These are phyloP conservation scores for Syncephalis plumigaleata DNA, from an alignment of 371 early-diverging fungal species.

Conservation along the genomic window DNA sequence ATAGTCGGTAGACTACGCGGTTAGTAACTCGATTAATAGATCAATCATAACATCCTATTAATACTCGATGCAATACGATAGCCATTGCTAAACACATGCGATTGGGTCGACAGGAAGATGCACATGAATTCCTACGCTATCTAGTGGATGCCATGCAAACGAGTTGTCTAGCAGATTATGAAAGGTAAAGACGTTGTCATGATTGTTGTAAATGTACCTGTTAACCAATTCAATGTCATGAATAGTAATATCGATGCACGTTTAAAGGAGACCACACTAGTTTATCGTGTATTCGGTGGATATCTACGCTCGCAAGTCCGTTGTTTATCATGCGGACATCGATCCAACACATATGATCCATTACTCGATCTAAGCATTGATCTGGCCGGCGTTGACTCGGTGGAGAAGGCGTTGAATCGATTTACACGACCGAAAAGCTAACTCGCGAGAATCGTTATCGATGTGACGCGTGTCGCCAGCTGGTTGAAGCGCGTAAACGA, in stretches of 20 bases:
- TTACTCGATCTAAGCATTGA: slow-evolving; percentile 66
- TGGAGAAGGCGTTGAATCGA: slow-evolving; percentile 43
- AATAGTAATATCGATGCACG: slow-evolving; percentile 35
- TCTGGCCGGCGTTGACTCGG: slow-evolving; percentile 30
- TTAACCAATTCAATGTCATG: neutral
- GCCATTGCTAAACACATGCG: slow-evolving; percentile 57
- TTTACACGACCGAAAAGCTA: slow-evolving; percentile 46
- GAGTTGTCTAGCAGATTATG: slow-evolving; percentile 24
- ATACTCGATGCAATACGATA: slow-evolving; percentile 3
- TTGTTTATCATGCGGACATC: slow-evolving; percentile 52
- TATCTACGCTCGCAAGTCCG: slow-evolving; percentile 55
- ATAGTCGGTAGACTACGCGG: slow-evolving; percentile 49
- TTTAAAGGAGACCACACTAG: slow-evolving; percentile 51
- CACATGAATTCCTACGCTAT: slow-evolving; percentile 74
- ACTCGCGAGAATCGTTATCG: slow-evolving; percentile 36
- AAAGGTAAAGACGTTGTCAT: too few relatives aligned
- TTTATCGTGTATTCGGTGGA: slow-evolving; percentile 72
- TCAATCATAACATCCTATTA: neutral
- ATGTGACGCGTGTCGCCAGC: slow-evolving; percentile 52
- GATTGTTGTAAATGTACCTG: too few relatives aligned
- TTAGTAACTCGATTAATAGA: slow-evolving; percentile 11
- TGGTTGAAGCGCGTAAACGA: slow-evolving; percentile 57
- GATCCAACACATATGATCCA: slow-evolving; percentile 58
- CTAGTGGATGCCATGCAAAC: slow-evolving; percentile 50
- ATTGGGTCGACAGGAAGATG: slow-evolving; percentile 74